A percentile compares a stretch with the other conserved stretches of the same genome.
These are phyloP conservation scores for Cercospora sesami DNA, from an alignment of 2,329 filamentous ascomycete species.

Conservation along the genomic window DNA sequence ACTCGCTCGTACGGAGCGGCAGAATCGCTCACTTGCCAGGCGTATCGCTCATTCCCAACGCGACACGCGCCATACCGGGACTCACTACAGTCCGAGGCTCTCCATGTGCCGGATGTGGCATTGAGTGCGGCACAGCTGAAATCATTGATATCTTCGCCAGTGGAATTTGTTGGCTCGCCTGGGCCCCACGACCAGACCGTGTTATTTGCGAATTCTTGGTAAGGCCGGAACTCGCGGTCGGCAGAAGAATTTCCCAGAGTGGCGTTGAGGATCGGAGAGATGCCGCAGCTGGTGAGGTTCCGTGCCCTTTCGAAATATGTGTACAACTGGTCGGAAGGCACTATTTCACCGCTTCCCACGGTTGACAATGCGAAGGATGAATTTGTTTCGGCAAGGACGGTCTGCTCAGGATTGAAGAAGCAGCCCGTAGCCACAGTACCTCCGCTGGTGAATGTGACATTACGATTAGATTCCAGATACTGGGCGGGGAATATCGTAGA, in stretches of 20 bases:
- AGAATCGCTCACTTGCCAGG: conserved; percentile 55
- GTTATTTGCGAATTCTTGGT: conserved; percentile 53
- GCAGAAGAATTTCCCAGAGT: conserved; percentile 57
- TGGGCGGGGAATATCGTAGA: conserved; percentile 53
- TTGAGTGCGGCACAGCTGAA: conserved; percentile 59
- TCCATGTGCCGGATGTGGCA: conserved; percentile 57
- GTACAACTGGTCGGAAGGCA: conserved; percentile 8
- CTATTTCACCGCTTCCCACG: conserved; percentile 20
- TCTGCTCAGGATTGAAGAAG: conserved; percentile 50
- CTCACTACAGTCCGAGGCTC: conserved; percentile 56
- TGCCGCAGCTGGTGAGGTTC: conserved; percentile 58
- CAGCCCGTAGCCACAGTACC: conserved; percentile 55
- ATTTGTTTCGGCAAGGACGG: conserved; percentile 47
- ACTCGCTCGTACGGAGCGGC: conserved; percentile 44
- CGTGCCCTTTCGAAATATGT: conserved; percentile 29
- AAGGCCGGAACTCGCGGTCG: conserved; percentile 48
- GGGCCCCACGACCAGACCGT: conserved; percentile 63
- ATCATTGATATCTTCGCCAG: conserved; percentile 33
- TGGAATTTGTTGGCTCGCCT: conserved; percentile 55
- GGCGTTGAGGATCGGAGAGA: conserved; percentile 60
- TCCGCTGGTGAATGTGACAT: conserved; percentile 40
- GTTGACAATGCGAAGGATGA: conserved; percentile 55
- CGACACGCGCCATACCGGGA: conserved; percentile 59
- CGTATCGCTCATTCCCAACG: conserved; percentile 54
- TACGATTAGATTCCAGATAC: conserved; percentile 45